phyloP scores from a whole-genome alignment of 176 grass and related monocot genomes.

The Oryza brachyantha region DNA sequence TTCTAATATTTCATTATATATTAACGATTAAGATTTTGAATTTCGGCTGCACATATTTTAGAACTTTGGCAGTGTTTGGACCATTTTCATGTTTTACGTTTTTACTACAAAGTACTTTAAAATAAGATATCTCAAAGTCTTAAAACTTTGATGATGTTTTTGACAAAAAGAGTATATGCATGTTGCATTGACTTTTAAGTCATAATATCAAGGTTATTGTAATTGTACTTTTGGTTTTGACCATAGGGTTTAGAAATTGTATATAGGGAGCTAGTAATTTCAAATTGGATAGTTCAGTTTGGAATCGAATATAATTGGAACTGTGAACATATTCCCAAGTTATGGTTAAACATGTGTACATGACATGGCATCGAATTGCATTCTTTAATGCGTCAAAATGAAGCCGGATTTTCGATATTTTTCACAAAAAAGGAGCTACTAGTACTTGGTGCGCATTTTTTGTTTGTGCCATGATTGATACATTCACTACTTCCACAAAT shows the following conservation, averaged over 20 bases:
- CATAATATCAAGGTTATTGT: background rate
- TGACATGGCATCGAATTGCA: background rate
- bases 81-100: no score
- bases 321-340: background rate
- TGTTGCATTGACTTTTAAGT: background rate
- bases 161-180: no score
- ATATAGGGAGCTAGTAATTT: background rate
- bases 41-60: no score
- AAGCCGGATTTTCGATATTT: background rate
- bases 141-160: no score
- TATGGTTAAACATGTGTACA: background rate
- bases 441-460: background rate
- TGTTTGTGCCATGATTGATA: conserved; percentile 19
- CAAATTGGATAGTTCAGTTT: background rate
- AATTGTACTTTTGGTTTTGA: background rate
- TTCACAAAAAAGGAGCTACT: background rate
- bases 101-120: no score
- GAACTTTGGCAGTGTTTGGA: no score
- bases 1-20: no score
- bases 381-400: conserved; percentile 19
- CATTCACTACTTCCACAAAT: conserved; percentile 32
- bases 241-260: background rate
- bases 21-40: no score
- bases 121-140: no score
- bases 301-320: background rate